Percentiles rank a stretch among this genome's conserved stretches.
Conservation (phyloP, 805 yeast genomes). For the Kuraishia ogatae region DNA sequence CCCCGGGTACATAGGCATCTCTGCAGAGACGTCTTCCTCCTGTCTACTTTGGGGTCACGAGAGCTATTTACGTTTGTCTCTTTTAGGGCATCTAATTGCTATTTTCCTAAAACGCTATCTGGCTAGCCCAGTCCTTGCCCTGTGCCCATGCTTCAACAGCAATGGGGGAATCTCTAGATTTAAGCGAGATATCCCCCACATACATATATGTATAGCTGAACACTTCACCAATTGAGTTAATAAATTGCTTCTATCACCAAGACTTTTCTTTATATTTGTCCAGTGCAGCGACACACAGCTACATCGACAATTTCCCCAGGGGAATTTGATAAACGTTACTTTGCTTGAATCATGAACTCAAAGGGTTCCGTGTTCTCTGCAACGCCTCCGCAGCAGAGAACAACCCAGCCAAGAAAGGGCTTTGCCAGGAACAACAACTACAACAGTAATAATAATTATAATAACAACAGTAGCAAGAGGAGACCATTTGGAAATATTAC, state of each 20-base stretch:
- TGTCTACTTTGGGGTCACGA: not conserved
- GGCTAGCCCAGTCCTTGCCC: not conserved
- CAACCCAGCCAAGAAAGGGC: not conserved
- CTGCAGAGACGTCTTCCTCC: too few relatives aligned
- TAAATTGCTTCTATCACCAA: not conserved
- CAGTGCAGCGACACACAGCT: not conserved
- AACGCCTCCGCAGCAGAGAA: not conserved
- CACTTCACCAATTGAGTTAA: not conserved
- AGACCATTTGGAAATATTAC: not conserved
- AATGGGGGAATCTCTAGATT: not conserved
- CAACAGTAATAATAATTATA: not conserved
- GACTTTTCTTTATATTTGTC: not conserved
- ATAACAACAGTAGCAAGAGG: not conserved
- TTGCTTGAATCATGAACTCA: not conserved
- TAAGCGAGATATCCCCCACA: not conserved
- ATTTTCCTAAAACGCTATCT: not conserved
- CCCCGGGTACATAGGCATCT: not conserved
- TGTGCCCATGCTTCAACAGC: not conserved
- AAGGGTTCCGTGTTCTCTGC: not conserved
- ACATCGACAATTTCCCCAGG: too few relatives aligned
- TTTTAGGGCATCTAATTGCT: not conserved
- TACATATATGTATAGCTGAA: not conserved
- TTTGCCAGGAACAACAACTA: not conserved
- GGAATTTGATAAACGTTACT: too few relatives aligned
- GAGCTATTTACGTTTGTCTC: not conserved